Percentiles rank a stretch among this genome's conserved stretches.
phyloP scores from a whole-genome alignment of 768 basidiomycete genomes.

The Podaxis mareebaensis region DNA sequence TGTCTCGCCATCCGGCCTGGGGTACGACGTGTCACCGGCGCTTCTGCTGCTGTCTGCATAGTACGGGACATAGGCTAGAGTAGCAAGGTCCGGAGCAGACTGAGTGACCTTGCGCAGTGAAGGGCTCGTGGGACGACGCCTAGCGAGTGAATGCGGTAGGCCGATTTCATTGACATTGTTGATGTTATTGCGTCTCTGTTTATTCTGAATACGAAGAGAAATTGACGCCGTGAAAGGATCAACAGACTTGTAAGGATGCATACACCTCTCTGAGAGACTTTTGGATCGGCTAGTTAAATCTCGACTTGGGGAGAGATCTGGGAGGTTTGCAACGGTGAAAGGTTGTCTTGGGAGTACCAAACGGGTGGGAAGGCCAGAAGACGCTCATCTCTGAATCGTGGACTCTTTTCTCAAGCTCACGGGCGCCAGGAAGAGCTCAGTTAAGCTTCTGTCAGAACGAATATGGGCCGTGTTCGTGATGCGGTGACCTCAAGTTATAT shows the following conservation, averaged over 20 bases:
- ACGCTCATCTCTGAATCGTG: not conserved
- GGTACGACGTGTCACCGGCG: not conserved
- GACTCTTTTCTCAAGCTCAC: not conserved
- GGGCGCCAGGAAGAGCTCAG: not conserved
- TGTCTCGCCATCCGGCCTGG: not conserved
- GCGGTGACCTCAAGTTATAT: too few species aligned
- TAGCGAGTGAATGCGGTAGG: not conserved
- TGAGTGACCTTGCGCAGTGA: not conserved
- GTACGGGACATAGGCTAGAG: not conserved
- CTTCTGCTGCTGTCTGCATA: not conserved
- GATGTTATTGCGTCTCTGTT: not conserved
- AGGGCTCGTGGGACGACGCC: not conserved
- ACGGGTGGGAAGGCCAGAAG: not conserved
- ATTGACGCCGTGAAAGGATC: conserved; percentile 8
- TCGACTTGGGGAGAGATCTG: not conserved
- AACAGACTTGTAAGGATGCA: not conserved
- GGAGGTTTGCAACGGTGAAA: not conserved
- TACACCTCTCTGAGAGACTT: not conserved
- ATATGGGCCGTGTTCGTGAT: not conserved
- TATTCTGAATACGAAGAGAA: not conserved
- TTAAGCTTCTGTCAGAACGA: not conserved
- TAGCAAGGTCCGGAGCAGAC: not conserved
- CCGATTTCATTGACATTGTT: not conserved
- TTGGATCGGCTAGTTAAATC: too few species aligned
- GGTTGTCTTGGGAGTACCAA: not conserved